phyloP scores from a whole-genome alignment of 2,329 filamentous ascomycete species.

The Didymella exigua region DNA sequence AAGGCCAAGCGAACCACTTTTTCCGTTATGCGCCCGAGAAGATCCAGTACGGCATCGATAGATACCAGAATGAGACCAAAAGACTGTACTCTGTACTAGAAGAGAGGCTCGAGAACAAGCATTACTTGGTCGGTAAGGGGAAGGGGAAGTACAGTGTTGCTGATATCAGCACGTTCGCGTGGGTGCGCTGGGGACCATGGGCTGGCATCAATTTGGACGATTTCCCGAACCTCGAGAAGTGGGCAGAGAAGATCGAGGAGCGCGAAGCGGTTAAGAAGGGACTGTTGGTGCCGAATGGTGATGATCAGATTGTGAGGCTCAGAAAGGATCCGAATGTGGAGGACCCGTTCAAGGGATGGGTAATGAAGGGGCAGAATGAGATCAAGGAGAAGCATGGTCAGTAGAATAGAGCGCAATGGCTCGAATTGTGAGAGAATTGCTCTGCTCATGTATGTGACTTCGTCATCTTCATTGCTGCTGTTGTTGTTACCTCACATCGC shows the following conservation, averaged over 20 bases:
- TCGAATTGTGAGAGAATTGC: neutral
- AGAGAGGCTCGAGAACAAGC: constrained; percentile 62
- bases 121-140: constrained; percentile 65
- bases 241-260: constrained; percentile 52
- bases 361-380: constrained; percentile 10
- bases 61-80: constrained; percentile 81
- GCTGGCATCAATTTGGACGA: constrained; percentile 69
- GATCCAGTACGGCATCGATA: constrained; percentile 78
- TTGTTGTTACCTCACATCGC: too few species aligned
- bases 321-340: constrained; percentile 29
- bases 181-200: constrained; percentile 67
- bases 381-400: constrained; percentile 5
- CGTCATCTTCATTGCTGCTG: neutral
- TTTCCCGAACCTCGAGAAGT: constrained; percentile 62
- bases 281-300: constrained; percentile 26
- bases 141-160: constrained; percentile 64
- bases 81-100: constrained; percentile 79
- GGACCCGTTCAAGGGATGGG: constrained; percentile 35
- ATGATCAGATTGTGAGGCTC: constrained; percentile 33
- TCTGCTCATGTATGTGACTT: neutral
- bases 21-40: constrained; percentile 76
- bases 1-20: constrained; percentile 79
- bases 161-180: constrained; percentile 76
- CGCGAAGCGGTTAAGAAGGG: constrained; percentile 63
- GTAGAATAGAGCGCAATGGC: neutral